Evolutionary conservation across 257 asterid species (phyloP).

Genomic region (Craterostigma plantagineum): DNA sequence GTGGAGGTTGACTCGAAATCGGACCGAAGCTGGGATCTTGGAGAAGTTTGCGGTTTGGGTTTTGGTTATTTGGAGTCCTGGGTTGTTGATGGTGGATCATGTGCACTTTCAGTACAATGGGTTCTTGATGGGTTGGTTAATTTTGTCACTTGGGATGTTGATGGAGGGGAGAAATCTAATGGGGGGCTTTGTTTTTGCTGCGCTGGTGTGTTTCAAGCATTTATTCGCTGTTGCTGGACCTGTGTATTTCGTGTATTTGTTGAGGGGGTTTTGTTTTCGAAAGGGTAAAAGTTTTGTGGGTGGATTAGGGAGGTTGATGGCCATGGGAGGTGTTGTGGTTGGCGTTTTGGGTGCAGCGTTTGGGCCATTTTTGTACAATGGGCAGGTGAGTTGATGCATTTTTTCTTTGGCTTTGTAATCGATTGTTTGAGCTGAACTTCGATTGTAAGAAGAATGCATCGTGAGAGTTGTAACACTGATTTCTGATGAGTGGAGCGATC

Average conservation of each 20-base stretch:
- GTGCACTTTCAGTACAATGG: slow-evolving; percentile 95
- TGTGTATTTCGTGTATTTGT: slow-evolving; percentile 75
- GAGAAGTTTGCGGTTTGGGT: slow-evolving; percentile 34
- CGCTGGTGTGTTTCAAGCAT: slow-evolving; percentile 79
- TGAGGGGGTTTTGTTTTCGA: slow-evolving; percentile 46
- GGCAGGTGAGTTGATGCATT: slow-evolving; percentile 41
- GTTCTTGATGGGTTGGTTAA: slow-evolving; percentile 54
- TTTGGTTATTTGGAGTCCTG: slow-evolving; percentile 67
- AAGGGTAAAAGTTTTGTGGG: slow-evolving; percentile 45
- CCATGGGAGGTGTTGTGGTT: slow-evolving; percentile 55
- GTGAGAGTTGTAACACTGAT: neutral
- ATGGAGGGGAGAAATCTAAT: slow-evolving; percentile 72
- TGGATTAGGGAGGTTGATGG: slow-evolving; percentile 51
- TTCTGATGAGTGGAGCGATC: slow-evolving; percentile 7
- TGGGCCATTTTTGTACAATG: slow-evolving; percentile 58
- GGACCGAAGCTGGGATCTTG: slow-evolving; percentile 6
- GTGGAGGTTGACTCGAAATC: slow-evolving; percentile 22
- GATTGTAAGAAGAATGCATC: too few species aligned
- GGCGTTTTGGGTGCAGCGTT: slow-evolving; percentile 65
- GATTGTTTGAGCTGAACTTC: neutral
- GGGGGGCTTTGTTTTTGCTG: slow-evolving; percentile 75
- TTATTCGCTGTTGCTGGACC: slow-evolving; percentile 93
- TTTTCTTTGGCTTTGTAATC: neutral
- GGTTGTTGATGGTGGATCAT: slow-evolving; percentile 76
- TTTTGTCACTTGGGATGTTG: slow-evolving; percentile 51